These are phyloP conservation scores for Verticillium nonalfalfae DNA, from an alignment of 2,329 filamentous ascomycete species.

Conservation along the genomic window DNA sequence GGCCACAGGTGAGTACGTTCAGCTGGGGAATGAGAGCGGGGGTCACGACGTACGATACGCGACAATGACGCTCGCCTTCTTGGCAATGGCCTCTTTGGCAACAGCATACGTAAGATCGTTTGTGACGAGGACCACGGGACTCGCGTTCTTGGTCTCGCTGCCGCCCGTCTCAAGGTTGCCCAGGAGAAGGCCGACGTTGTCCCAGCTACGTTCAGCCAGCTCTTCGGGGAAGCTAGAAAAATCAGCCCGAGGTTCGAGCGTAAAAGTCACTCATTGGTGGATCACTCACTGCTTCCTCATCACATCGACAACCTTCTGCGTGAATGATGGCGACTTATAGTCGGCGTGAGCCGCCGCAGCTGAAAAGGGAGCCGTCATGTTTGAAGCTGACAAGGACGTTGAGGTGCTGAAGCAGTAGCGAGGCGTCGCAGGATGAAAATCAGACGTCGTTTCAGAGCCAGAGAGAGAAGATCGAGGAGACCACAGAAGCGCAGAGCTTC, in stretches of 20 bases:
- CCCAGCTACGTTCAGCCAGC: conserved; percentile 84
- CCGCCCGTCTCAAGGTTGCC: conserved; percentile 25
- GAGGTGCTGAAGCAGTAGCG: background rate
- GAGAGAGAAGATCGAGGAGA: background rate
- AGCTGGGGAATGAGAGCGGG: background rate
- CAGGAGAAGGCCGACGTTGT: conserved; percentile 85
- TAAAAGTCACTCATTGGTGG: background rate
- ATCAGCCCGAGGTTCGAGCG: background rate
- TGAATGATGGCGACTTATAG: conserved; percentile 29
- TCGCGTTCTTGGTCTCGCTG: conserved; percentile 16
- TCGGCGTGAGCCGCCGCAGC: conserved; percentile 14
- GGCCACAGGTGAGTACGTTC: background rate
- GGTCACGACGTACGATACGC: conserved; percentile 63
- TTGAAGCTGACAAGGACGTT: background rate
- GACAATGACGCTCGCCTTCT: conserved; percentile 72
- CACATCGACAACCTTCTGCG: conserved; percentile 61
- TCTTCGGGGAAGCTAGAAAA: conserved; percentile 74
- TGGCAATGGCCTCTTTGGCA: conserved; percentile 78
- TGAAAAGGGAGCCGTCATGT: conserved; percentile 10
- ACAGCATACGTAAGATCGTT: conserved; percentile 88
- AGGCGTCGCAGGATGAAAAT: background rate
- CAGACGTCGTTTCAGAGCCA: background rate
- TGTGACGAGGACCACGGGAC: conserved; percentile 50
- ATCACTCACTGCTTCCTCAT: conserved; percentile 72
- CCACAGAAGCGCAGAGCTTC: background rate